A percentile compares a stretch with the other conserved stretches of the same genome.
These are phyloP conservation scores for Globisporangium emineosum DNA, from an alignment of 352 stramenopile genomes.

Conservation along the genomic window DNA sequence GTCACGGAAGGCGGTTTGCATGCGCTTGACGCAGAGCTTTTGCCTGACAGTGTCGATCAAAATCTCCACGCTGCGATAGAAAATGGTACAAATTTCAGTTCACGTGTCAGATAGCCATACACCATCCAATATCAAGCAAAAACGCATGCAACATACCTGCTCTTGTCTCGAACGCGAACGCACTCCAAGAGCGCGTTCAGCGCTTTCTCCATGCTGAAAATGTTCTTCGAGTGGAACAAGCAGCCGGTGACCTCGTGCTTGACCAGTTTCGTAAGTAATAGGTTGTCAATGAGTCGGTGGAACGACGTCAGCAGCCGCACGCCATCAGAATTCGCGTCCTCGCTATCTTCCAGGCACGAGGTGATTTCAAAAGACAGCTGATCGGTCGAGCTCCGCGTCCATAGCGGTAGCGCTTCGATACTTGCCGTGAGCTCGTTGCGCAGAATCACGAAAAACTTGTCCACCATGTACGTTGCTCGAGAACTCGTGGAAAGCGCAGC, in stretches of 20 bases:
- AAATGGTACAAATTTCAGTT: neutral
- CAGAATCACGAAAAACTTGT: slow-evolving; percentile 54
- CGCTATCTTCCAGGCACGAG: slow-evolving; percentile 35
- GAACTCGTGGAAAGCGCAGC: slow-evolving; percentile 42
- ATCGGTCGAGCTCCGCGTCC: slow-evolving; percentile 53
- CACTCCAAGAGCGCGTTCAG: slow-evolving; percentile 59
- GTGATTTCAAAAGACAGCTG: slow-evolving; percentile 52
- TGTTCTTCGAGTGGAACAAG: slow-evolving; percentile 52
- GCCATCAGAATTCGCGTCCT: slow-evolving; percentile 44
- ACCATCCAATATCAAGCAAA: neutral
- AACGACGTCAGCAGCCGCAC: slow-evolving; percentile 56
- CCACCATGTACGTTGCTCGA: slow-evolving; percentile 41
- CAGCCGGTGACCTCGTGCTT: slow-evolving; percentile 52
- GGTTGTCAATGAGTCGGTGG: slow-evolving; percentile 48
- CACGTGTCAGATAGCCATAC: neutral
- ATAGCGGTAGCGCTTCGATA: slow-evolving; percentile 45
- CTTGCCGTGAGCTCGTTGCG: slow-evolving; percentile 35
- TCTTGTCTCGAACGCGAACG: slow-evolving; percentile 61
- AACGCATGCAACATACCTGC: slow-evolving; percentile 22
- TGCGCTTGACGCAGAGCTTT: slow-evolving; percentile 63
- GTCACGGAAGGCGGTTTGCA: slow-evolving; percentile 69
- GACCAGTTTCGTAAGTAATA: slow-evolving; percentile 46
- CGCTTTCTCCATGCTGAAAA: slow-evolving; percentile 65
- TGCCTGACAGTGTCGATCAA: slow-evolving; percentile 69
- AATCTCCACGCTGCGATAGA: slow-evolving; percentile 37